Percentiles rank a stretch among this genome's conserved stretches.
Evolutionary conservation across 768 basidiomycete species (phyloP).

Genomic region (Gloeopeniophorella convolvens): DNA sequence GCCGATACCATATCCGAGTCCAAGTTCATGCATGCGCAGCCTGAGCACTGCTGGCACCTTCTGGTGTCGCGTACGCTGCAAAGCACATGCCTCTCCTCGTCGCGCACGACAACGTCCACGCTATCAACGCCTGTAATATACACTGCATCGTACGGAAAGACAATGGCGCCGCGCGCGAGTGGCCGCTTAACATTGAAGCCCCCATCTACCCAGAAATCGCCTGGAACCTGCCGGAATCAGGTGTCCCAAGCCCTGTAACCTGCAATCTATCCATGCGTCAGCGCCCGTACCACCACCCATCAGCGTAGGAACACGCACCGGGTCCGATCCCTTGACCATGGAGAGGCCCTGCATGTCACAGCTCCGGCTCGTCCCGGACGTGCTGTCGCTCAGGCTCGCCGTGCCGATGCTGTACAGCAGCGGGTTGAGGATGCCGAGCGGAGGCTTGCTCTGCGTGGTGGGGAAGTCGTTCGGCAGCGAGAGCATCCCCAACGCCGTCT

Average conservation of each 20-base stretch:
- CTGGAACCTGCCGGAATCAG: slow-evolving; percentile 28
- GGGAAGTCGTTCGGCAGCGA: slow-evolving; percentile 35
- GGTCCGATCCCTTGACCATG: slow-evolving; percentile 19
- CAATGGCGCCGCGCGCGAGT: no score
- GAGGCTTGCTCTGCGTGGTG: slow-evolving; percentile 27
- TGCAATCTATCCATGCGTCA: slow-evolving; percentile 1
- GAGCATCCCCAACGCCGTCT: slow-evolving; percentile 29
- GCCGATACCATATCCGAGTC: no score
- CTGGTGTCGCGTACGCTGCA: no score
- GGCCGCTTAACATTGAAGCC: no score
- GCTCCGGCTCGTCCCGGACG: slow-evolving; percentile 55
- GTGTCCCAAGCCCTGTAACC: slow-evolving; percentile 29
- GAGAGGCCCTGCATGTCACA: slow-evolving; percentile 46
- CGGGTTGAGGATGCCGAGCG: slow-evolving; percentile 37
- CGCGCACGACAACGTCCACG: no score
- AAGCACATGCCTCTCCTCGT: no score
- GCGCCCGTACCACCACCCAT: slow-evolving; percentile 4
- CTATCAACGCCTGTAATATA: no score
- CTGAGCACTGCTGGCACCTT: no score
- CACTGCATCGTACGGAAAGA: no score
- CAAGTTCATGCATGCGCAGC: no score
- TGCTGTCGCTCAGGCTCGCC: slow-evolving; percentile 40
- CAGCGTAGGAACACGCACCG: slow-evolving; percentile 2
- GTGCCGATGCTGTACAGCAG: slow-evolving; percentile 27
- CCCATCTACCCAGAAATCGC: slow-evolving; percentile 19